Base-by-base conservation (phyloP, 306 rosid genomes). In the Clitoria ternatea region DNA sequence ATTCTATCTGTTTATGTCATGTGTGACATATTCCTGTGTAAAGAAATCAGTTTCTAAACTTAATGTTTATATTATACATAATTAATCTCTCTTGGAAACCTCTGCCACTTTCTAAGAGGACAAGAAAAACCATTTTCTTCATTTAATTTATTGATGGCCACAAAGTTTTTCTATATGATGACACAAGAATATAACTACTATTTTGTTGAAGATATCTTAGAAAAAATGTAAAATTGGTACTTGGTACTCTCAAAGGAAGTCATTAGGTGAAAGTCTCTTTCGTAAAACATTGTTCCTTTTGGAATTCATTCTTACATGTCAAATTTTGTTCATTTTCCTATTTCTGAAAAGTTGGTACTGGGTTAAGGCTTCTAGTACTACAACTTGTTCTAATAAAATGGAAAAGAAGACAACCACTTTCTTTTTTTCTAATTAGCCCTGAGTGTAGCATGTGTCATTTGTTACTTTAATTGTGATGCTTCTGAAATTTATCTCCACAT, bases 401-500 rank as follows among this genome's bases (percentile, higher is more conserved):
- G 32, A 42, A 36, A n/a, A 53, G 66, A 39, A 40, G 14, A 39
- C 20, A 26, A 14, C 6, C 19, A 4, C 10, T 27, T 26, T 66
- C 0, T 22, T 10, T 79, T 14, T 40, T 36, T 11, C 9, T n/a
- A n/a, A n/a, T n/a, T n/a, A n/a, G 12, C 27, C 39, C 54, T 39
- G 32, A 69, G 9, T 44, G 45, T 40, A 14, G 15, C 11, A 32
- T 22, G 61, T 14, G 17, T 63, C 23, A 8, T 70, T 19, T 49
- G 24, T 49, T 14, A 12, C 24, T 35, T 15, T 43, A 20, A 50
- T 50, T 29, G 44, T 11, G 9, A 52, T 72, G 64, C 20, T 50
- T 70, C 44, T 52, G 52, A 73, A 53, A n/a, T 61, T 23, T 33
- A n/a, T 52, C 15, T 73, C 47, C 56, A n/a, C 35, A 7, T 59